phyloP scores from a whole-genome alignment of 1,284 basidiomycete genomes.

The Malassezia globosa region DNA sequence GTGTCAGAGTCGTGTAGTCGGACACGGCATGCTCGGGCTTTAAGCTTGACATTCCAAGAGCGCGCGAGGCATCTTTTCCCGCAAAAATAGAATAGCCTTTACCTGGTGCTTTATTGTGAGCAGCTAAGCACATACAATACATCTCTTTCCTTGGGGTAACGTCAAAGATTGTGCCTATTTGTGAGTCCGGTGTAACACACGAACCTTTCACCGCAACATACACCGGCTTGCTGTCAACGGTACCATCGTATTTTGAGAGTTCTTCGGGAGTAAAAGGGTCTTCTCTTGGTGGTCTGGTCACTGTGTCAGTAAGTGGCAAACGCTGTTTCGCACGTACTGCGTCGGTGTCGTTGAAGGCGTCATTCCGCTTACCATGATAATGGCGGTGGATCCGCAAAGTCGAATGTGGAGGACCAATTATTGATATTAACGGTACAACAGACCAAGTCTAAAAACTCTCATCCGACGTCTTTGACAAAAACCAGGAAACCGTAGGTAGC shows the following conservation, averaged over 20 bases:
- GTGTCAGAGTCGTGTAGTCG: constrained; percentile 69
- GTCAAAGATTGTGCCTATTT: constrained; percentile 63
- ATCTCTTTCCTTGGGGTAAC: constrained; percentile 65
- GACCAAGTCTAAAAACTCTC: no score
- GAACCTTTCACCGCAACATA: constrained; percentile 78
- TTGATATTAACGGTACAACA: no score
- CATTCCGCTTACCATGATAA: constrained; percentile 12
- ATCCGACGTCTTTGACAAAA: no score
- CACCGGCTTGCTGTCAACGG: constrained; percentile 58
- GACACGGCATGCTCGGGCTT: constrained; percentile 75
- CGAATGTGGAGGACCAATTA: no score
- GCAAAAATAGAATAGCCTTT: constrained; percentile 53
- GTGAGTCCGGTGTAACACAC: constrained; percentile 13
- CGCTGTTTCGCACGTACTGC: constrained; percentile 19
- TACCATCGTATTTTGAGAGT: constrained; percentile 62
- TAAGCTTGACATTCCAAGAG: constrained; percentile 61
- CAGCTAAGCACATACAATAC: constrained; percentile 54
- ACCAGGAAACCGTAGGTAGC: no score
- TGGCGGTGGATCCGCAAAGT: background rate
- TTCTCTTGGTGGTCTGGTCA: constrained; percentile 58
- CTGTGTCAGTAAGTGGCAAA: background rate
- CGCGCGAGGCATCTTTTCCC: constrained; percentile 65
- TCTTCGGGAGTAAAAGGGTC: constrained; percentile 62
- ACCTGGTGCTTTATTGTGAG: constrained; percentile 22
- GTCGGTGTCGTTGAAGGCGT: constrained; percentile 32